Evolutionary conservation across 2,329 filamentous ascomycete genomes (phyloP).

Genomic region (Aspergillus terreus): DNA sequence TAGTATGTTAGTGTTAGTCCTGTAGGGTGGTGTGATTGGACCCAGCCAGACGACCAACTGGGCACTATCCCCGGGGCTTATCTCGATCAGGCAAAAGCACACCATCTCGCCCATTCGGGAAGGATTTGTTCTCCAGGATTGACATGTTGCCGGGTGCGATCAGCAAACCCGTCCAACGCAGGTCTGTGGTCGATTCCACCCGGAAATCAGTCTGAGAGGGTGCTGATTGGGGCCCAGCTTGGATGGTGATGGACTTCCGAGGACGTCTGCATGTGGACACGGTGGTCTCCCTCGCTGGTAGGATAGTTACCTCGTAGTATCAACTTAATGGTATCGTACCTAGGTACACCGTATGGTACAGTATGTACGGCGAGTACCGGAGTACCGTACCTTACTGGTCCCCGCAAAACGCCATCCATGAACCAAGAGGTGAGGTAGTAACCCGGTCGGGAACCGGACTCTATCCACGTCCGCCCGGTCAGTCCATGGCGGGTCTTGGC

Average conservation of each 20-base stretch:
- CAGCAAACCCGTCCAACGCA: background rate
- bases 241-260: too few relatives aligned
- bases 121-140: background rate
- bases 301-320: too few relatives aligned
- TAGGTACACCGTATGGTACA: background rate
- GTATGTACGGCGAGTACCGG: background rate
- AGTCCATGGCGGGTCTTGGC: constrained; percentile 2
- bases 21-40: background rate
- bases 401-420: background rate
- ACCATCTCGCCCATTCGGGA: background rate
- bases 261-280: too few relatives aligned
- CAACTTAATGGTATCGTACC: background rate
- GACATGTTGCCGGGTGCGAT: background rate
- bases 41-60: background rate
- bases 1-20: too few relatives aligned
- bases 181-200: background rate
- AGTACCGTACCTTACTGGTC: background rate
- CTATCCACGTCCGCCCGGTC: constrained; percentile 3
- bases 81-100: constrained; percentile 1
- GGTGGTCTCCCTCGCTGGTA: too few relatives aligned
- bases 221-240: too few relatives aligned
- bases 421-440: background rate
- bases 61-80: background rate
- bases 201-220: too few relatives aligned
- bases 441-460: constrained; percentile 6